Conservation (phyloP, 768 basidiomycete genomes). For the Rhizopogon roseolus region DNA sequence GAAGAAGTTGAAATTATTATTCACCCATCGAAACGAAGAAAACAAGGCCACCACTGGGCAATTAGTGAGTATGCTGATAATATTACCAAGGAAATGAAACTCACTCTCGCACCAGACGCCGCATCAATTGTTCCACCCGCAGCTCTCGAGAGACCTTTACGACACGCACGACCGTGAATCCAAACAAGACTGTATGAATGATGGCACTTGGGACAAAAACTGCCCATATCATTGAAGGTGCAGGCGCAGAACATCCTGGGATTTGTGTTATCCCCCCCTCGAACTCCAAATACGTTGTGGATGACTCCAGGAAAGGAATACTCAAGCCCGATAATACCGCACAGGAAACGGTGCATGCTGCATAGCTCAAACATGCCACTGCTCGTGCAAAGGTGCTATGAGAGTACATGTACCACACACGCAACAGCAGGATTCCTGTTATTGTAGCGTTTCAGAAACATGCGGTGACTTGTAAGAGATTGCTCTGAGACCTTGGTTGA, state of each 20-base stretch:
- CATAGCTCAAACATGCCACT: constrained; percentile 1
- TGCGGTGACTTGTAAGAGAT: neutral
- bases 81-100: neutral
- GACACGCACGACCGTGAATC: constrained; percentile 1
- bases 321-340: neutral
- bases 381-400: neutral
- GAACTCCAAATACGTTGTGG: neutral
- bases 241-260: constrained; percentile 3
- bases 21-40: constrained; percentile 8
- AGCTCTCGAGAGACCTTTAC: neutral
- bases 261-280: neutral
- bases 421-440: constrained; percentile 6
- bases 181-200: constrained; percentile 5
- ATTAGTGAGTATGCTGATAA: neutral
- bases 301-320: neutral
- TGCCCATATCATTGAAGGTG: constrained; percentile 2
- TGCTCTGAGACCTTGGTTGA: constrained; percentile 5
- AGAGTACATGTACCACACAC: constrained; percentile 10
- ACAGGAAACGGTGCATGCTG: neutral
- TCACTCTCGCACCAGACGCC: constrained; percentile 3
- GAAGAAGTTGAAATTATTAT: neutral
- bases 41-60: constrained; percentile 1
- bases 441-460: neutral
- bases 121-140: neutral
- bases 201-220: constrained; percentile 3